phyloP scores from a whole-genome alignment of 139 green algal genomes.

The Diplosphaera chodatii region DNA sequence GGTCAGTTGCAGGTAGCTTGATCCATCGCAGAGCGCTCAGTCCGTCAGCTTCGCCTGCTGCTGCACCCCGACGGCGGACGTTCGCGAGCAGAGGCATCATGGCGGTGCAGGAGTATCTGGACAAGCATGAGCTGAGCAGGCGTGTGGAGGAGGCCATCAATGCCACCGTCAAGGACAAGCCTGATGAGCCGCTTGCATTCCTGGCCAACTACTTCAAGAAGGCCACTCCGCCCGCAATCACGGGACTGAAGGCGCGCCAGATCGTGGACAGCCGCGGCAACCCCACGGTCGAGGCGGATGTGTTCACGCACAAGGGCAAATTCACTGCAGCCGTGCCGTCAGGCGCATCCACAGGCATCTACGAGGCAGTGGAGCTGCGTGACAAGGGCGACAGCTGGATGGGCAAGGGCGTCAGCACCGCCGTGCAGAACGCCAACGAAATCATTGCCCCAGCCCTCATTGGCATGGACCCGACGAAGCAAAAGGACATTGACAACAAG shows the following conservation, averaged over 20 bases:
- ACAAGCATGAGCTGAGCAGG: constrained; percentile 74
- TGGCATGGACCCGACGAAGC: constrained; percentile 86
- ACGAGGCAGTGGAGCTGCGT: constrained; percentile 97
- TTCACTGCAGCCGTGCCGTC: constrained; percentile 87
- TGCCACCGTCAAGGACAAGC: constrained; percentile 79
- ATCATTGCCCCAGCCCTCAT: constrained; percentile 86
- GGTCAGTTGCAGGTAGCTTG: too few relatives aligned
- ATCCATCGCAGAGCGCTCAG: too few relatives aligned
- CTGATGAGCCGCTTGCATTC: constrained; percentile 81
- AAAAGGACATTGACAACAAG: constrained; percentile 83
- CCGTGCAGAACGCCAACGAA: constrained; percentile 94
- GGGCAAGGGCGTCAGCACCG: constrained; percentile 93
- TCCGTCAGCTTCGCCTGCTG: too few relatives aligned
- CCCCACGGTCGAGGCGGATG: constrained; percentile 90
- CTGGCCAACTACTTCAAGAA: constrained; percentile 70
- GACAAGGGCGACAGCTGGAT: constrained; percentile 87
- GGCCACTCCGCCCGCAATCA: constrained; percentile 66
- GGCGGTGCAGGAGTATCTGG: constrained; percentile 88
- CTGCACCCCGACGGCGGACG: too few relatives aligned
- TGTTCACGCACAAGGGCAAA: constrained; percentile 85
- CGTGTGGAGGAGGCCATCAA: constrained; percentile 95
- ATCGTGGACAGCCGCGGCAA: constrained; percentile 97
- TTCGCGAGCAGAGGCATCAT: too few relatives aligned
- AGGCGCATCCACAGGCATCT: constrained; percentile 90
- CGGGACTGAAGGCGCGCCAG: constrained; percentile 83